A percentile compares a stretch with the other conserved stretches of the same genome.
Evolutionary conservation across 495 filamentous ascomycete species (phyloP).

Genomic region (Paragyromitra xinjiangensis): DNA sequence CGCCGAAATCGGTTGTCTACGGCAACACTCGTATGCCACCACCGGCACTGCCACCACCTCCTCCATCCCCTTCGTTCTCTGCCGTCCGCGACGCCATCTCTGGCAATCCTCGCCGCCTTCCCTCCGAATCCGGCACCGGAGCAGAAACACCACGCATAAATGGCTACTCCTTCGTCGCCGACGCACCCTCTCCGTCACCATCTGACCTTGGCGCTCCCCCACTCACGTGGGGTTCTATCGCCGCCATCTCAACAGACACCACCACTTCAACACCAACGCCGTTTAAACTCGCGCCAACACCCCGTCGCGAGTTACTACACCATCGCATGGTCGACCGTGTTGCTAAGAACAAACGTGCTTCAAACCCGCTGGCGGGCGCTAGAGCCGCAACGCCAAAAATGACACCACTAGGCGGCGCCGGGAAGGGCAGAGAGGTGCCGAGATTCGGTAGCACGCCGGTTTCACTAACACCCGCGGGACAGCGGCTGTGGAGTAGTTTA

Average conservation of each 20-base stretch:
- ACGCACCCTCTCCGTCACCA: slow-evolving; percentile 65
- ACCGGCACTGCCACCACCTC: slow-evolving; percentile 60
- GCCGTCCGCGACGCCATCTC: slow-evolving; percentile 87
- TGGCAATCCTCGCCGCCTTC: slow-evolving; percentile 70
- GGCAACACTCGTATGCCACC: slow-evolving; percentile 79
- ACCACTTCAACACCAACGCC: slow-evolving; percentile 77
- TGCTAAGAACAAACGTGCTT: slow-evolving; percentile 72
- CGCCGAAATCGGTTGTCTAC: slow-evolving; percentile 79
- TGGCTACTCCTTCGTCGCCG: slow-evolving; percentile 93
- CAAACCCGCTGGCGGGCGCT: slow-evolving; percentile 43
- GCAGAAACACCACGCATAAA: slow-evolving; percentile 87
- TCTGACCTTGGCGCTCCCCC: slow-evolving; percentile 50
- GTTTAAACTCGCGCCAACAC: slow-evolving; percentile 79
- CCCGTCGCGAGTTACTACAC: slow-evolving; percentile 83
- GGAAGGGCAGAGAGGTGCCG: slow-evolving; percentile 71
- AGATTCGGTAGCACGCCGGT: slow-evolving; percentile 78
- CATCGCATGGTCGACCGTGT: slow-evolving; percentile 90
- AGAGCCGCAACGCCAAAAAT: slow-evolving; percentile 41
- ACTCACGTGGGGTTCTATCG: slow-evolving; percentile 53
- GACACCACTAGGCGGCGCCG: slow-evolving; percentile 58
- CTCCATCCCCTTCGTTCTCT: slow-evolving; percentile 82
- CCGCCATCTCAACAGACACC: slow-evolving; percentile 33
- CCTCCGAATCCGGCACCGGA: slow-evolving; percentile 71
- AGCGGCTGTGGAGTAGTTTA: slow-evolving; percentile 76
- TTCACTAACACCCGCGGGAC: slow-evolving; percentile 79